Evolutionary conservation across 164 flowering plant species (phyloP), one percentile per base, ranked within the genome.

Genomic region (Brasenia schreberi): DNA sequence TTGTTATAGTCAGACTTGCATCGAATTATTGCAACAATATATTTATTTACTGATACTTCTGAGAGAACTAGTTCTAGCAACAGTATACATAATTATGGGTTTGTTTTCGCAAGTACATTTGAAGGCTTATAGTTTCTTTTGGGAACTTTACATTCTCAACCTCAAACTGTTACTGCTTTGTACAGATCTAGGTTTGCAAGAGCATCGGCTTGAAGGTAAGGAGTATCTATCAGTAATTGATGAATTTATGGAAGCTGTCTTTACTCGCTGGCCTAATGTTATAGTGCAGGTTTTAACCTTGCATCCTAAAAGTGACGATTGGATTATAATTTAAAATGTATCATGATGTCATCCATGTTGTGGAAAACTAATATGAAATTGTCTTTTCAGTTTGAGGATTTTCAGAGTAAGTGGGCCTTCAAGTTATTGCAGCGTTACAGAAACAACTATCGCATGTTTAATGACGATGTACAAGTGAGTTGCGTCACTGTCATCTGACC

Each of bases 401-500:
- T 94, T 70, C 96, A 94, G 74, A 94, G 96, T 81, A 94, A 91
- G 81, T 94, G 99, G 97, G 97, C 99, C n/a, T 91, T 84, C 76
- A 91, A 84, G 76, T 77, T 94, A 66, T 77, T 94, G 84, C 95
- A 94, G 82, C 85, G 99, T 3, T 94, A 91, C 49, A 85, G 99
- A 76, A 77, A 85, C 70, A 82, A 72, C 59, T 94, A 88, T 73
- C 79, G 99, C 69, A 94, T 91, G 97, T 94, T 94, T 70, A 94
- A 94, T 76, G 97, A 94, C 76, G 99, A 94, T 82, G 96, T 94
- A 43, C 99, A 94, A 92, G 97, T 90, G 77, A 72, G 64, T 5
- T 5, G 59, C 49, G 14, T 19, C 70, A 61, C 33, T 42, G 18
- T n/a, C 59, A 52, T 42, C 1, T 27, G 53, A 45, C 53, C 5